These are phyloP conservation scores for Cutaneotrichosporon curvatum DNA, from an alignment of 1,284 basidiomycete species.

Conservation along the genomic window DNA sequence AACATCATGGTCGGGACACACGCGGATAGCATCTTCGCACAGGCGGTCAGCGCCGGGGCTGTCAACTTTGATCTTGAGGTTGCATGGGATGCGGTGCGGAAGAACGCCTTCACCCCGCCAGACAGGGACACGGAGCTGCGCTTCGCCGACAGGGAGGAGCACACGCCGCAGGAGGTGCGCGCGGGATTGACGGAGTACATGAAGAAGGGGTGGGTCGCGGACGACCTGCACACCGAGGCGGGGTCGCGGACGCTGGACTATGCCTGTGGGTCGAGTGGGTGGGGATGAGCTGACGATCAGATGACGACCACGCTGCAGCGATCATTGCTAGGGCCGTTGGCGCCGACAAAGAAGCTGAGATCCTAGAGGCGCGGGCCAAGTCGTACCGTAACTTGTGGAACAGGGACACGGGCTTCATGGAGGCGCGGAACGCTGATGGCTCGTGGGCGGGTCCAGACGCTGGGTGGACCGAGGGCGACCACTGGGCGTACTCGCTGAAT, in stretches of 20 bases:
- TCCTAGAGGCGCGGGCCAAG: slow-evolving; percentile 56
- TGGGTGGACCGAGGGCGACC: slow-evolving; percentile 77
- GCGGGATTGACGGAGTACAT: slow-evolving; percentile 67
- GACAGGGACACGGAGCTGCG: slow-evolving; percentile 57
- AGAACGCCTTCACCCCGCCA: slow-evolving; percentile 60
- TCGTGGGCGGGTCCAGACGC: slow-evolving; percentile 62
- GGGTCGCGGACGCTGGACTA: slow-evolving; percentile 71
- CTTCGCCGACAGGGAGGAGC: slow-evolving; percentile 69
- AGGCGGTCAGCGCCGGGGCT: slow-evolving; percentile 56
- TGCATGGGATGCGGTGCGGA: slow-evolving; percentile 68
- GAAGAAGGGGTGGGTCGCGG: slow-evolving; percentile 66
- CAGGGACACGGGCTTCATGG: slow-evolving; percentile 66
- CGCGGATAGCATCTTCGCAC: slow-evolving; percentile 70
- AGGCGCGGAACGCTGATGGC: slow-evolving; percentile 62
- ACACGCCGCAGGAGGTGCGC: slow-evolving; percentile 71
- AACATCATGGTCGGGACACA: slow-evolving; percentile 62
- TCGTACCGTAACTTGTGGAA: slow-evolving; percentile 62
- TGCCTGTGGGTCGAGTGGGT: slow-evolving; percentile 54
- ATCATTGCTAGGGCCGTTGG: slow-evolving; percentile 55
- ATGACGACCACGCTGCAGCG: slow-evolving; percentile 68
- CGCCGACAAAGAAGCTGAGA: slow-evolving; percentile 51
- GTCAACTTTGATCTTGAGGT: slow-evolving; percentile 58
- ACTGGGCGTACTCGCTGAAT: slow-evolving; percentile 74
- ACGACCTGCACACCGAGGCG: slow-evolving; percentile 70
- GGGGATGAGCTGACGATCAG: slow-evolving; percentile 43